Conservation (phyloP, 441 rosid genomes). For the Gossypium davidsonii region DNA sequence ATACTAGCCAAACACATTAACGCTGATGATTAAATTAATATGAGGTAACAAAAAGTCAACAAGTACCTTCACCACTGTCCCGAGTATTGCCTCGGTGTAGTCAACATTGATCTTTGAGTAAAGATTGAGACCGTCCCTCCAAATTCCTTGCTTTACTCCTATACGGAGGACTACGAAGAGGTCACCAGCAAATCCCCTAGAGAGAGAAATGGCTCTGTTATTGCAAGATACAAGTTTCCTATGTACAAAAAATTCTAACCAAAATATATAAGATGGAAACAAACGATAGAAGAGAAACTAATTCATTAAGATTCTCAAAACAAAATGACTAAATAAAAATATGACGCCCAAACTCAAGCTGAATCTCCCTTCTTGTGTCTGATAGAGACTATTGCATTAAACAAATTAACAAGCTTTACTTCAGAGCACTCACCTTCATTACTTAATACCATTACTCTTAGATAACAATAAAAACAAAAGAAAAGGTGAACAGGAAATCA, state of each 20-base stretch:
- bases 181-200: slow-evolving; percentile 71
- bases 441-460: neutral
- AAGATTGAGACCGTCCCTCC: slow-evolving; percentile 73
- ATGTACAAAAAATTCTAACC: neutral
- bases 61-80: slow-evolving; percentile 55
- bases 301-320: neutral
- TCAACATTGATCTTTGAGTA: slow-evolving; percentile 66
- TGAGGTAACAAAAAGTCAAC: neutral
- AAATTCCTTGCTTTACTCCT: slow-evolving; percentile 66
- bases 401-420: neutral
- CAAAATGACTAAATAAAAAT: neutral
- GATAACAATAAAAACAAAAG: neutral
- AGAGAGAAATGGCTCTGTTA: neutral
- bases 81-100: slow-evolving; percentile 81
- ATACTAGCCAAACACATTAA: neutral
- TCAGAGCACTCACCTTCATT: neutral
- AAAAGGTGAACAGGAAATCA: neutral
- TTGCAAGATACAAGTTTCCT: neutral
- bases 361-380: neutral
- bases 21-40: neutral
- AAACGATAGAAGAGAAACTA: neutral
- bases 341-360: neutral
- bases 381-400: neutral
- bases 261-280: slow-evolving; percentile 4
- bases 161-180: slow-evolving; percentile 56